Evolutionary conservation across 352 stramenopile species (phyloP), one percentile per base, ranked within the genome.

Genomic region (Globisporangium ultimum): DNA sequence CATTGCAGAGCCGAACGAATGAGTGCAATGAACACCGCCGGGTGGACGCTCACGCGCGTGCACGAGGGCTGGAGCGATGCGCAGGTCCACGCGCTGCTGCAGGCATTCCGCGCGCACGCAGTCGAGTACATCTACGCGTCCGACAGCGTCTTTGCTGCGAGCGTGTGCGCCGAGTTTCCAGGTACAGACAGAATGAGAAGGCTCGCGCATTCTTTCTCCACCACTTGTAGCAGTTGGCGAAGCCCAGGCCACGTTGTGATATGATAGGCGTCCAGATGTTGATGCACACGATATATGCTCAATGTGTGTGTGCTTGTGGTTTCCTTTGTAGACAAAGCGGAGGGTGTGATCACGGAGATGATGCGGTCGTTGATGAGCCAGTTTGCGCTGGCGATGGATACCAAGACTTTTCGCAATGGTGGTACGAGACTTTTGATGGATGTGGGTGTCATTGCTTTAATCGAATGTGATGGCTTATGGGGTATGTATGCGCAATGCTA

Each of bases 401-500:
- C 76, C 21, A 82, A 84, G 52, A 78, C 80, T 51, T 89, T 92
- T 61, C 70, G 68, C 17, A 88, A 72, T 22, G 78, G 89, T 58
- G 73, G 82, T 90, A 43, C 38, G 64, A 28, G 36, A 17, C 13
- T 28, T 21, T 46, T 20, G 10, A 8, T n/a, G 18, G 9, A 14
- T 34, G 18, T 17, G 8, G 9, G 12, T 40, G 11, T 47, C 28
- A 22, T 22, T 56, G 41, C 22, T 20, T 28, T 28, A 5, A 5
- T 28, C 24, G 24, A 28, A 28, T 58, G 22, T 55, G 43, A 22
- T 22, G 45, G 10, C 12, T 59, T 18, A 6, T 52, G 20, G 24
- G 5, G 24, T 61, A 7, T 20, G 17, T 15, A 52, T 12, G 14
- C 53, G 11, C 28, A 10, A 36, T 36, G 28, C n/a, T 68, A 3